Conservation (phyloP, 331 rosid species). For the Arachis monticola region DNA sequence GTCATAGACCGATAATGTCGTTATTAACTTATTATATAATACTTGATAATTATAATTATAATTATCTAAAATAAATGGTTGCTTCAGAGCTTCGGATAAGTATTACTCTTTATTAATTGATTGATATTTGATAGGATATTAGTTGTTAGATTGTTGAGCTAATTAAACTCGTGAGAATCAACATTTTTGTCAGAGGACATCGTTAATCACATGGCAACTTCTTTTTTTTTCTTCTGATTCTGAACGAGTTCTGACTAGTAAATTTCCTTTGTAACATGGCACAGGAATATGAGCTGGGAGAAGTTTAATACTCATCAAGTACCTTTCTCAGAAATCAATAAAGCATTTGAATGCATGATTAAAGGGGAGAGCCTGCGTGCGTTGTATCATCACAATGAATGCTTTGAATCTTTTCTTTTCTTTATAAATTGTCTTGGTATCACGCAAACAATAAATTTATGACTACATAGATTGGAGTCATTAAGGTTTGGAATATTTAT, state of each 20-base stretch:
- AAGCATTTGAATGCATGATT: constrained; percentile 69
- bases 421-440: not conserved
- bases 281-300: constrained; percentile 72
- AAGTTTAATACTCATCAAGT: constrained; percentile 71
- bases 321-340: constrained; percentile 74
- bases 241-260: not conserved
- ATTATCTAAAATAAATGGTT: not conserved
- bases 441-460: too few relatives aligned
- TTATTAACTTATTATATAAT: too few relatives aligned
- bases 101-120: too few relatives aligned
- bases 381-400: constrained; percentile 52
- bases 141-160: too few relatives aligned
- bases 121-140: too few relatives aligned
- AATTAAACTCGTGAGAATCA: too few relatives aligned
- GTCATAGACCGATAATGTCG: not conserved
- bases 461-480: too few relatives aligned
- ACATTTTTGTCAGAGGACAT: too few relatives aligned
- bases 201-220: too few relatives aligned
- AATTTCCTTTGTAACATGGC: not conserved
- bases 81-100: not conserved
- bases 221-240: too few relatives aligned
- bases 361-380: constrained; percentile 58
- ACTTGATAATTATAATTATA: too few relatives aligned
- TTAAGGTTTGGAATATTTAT: not conserved
- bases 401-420: not conserved